Conservation (phyloP, 768 basidiomycete genomes). For the Crucibulum laeve region DNA sequence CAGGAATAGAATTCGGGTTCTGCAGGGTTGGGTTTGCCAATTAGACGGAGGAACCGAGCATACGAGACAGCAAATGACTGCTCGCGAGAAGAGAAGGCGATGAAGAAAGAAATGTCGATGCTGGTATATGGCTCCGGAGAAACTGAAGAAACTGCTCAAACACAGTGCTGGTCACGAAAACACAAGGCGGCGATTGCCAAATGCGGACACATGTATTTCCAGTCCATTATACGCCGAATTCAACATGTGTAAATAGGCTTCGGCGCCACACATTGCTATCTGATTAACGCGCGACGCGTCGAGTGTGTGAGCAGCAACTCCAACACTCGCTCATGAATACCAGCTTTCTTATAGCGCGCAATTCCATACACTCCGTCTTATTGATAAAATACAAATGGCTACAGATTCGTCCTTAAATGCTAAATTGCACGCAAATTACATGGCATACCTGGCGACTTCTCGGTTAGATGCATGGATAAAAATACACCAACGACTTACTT, state of each 20-base stretch:
- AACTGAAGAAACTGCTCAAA: too few relatives aligned
- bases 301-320: too few relatives aligned
- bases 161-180: not conserved
- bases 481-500: slow-evolving; percentile 45
- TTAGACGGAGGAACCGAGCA: slow-evolving; percentile 11
- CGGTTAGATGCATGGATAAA: slow-evolving; percentile 4
- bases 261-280: too few relatives aligned
- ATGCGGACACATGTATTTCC: too few relatives aligned
- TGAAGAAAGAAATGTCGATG: not conserved
- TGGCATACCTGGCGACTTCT: slow-evolving; percentile 18
- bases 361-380: not conserved
- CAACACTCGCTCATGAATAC: too few relatives aligned
- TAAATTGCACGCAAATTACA: slow-evolving; percentile 9
- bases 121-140: too few relatives aligned
- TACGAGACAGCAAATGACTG: slow-evolving; percentile 3
- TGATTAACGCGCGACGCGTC: too few relatives aligned
- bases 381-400: not conserved
- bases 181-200: not conserved
- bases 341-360: not conserved
- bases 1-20: slow-evolving; percentile 22
- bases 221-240: not conserved
- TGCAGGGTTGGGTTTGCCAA: slow-evolving; percentile 18
- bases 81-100: slow-evolving; percentile 6
- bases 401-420: too few relatives aligned
- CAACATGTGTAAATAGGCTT: not conserved